Evolutionary conservation across 768 basidiomycete species (phyloP).

Genomic region (Suillus cothurnatus): DNA sequence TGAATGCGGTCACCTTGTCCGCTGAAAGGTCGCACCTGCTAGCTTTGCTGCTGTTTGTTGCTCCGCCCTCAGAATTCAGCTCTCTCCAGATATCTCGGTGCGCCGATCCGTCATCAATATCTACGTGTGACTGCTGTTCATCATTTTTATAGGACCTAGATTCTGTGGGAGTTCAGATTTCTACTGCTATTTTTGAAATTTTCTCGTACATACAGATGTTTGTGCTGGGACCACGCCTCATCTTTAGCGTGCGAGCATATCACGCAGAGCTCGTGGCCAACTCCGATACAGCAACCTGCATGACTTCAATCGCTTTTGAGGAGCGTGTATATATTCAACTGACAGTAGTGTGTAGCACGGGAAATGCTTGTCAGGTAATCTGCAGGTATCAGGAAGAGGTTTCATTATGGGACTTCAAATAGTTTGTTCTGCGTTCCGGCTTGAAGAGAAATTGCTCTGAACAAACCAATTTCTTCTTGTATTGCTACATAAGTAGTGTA

Average conservation of each 20-base stretch:
- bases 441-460: not conserved
- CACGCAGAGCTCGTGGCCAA: not conserved
- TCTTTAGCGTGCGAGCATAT: not conserved
- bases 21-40: not conserved
- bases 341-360: not conserved
- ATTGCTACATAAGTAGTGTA: not conserved
- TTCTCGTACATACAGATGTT: not conserved
- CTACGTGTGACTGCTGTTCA: not conserved
- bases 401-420: not conserved
- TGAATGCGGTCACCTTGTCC: not conserved
- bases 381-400: not conserved
- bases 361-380: not conserved
- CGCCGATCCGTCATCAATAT: not conserved
- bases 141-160: not conserved
- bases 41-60: not conserved
- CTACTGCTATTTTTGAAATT: not conserved
- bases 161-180: not conserved
- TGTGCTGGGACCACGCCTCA: conserved; percentile 5
- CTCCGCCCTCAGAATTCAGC: not conserved
- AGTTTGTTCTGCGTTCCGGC: not conserved
- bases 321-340: not conserved
- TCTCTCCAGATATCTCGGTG: not conserved
- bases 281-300: not conserved
- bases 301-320: not conserved
- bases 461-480: not conserved